Percentiles rank a stretch among this genome's conserved stretches.
Conservation (phyloP, 140 eudicot species). For the Senecio squalidus region DNA sequence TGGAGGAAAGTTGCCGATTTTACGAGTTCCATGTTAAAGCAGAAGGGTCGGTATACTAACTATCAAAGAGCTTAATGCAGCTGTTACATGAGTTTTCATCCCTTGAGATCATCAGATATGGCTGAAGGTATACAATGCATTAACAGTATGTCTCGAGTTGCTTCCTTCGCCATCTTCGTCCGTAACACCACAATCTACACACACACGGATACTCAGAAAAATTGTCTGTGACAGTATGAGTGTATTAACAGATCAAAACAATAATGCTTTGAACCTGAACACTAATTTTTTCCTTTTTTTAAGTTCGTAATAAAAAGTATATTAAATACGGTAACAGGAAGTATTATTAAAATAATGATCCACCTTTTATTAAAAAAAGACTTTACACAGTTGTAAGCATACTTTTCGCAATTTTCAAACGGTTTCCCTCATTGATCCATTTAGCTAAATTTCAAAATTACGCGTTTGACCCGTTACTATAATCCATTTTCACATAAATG, state of each 20-base stretch:
- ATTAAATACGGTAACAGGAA: not conserved
- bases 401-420: not conserved
- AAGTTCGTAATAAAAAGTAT: no score
- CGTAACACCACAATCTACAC: conserved; percentile 57
- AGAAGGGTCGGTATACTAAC: not conserved
- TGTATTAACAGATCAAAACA: not conserved
- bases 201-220: not conserved
- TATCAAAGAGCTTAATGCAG: conserved; percentile 1
- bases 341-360: not conserved
- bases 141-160: conserved; percentile 46
- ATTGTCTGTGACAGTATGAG: not conserved
- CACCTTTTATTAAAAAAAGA: not conserved
- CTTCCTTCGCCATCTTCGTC: conserved; percentile 52
- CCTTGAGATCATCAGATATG: conserved; percentile 58
- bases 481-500: not conserved
- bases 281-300: not conserved
- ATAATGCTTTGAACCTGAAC: not conserved
- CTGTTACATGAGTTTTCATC: conserved; percentile 22
- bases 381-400: not conserved
- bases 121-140: conserved; percentile 78
- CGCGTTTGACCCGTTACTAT: not conserved
- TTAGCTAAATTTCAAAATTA: not conserved
- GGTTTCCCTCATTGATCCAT: not conserved
- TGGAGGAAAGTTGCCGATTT: not conserved
- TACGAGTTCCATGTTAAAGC: conserved; percentile 9